Evolutionary conservation across 495 filamentous ascomycete species (phyloP).

Genomic region (Xanthoparmelia taractica): DNA sequence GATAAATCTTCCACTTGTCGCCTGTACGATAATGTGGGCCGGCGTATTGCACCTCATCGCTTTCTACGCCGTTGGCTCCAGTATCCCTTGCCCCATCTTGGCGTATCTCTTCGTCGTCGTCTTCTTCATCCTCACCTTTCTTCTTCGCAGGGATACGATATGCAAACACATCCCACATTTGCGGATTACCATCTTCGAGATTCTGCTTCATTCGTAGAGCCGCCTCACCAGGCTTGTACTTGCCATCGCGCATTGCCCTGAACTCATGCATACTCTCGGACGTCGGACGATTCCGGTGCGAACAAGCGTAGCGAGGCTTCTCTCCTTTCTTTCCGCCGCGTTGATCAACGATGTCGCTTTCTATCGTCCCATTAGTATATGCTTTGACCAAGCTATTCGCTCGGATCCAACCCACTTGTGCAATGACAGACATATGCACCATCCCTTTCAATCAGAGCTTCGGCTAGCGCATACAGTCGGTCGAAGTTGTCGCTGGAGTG

Average conservation of each 20-base stretch:
- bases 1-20: slow-evolving; percentile 74
- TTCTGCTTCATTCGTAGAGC: slow-evolving; percentile 86
- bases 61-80: neutral
- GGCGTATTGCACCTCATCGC: slow-evolving; percentile 34
- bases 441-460: slow-evolving; percentile 66
- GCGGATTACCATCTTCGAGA: slow-evolving; percentile 52
- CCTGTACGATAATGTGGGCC: slow-evolving; percentile 60
- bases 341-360: slow-evolving; percentile 74
- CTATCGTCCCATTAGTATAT: slow-evolving; percentile 24
- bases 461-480: slow-evolving; percentile 75
- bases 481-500: slow-evolving; percentile 81
- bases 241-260: slow-evolving; percentile 81
- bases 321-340: slow-evolving; percentile 65
- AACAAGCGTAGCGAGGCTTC: slow-evolving; percentile 65
- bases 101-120: slow-evolving; percentile 7
- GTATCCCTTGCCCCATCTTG: slow-evolving; percentile 10
- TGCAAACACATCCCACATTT: slow-evolving; percentile 65
- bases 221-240: slow-evolving; percentile 80
- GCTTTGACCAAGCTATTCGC: slow-evolving; percentile 3
- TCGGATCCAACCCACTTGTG: slow-evolving; percentile 32
- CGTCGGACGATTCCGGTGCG: slow-evolving; percentile 63
- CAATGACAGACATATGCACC: slow-evolving; percentile 78
- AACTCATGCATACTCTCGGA: slow-evolving; percentile 78
- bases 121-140: slow-evolving; percentile 20
- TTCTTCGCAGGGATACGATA: slow-evolving; percentile 58